Conservation (phyloP, 192 early-diverging fungal species). For the Phlyctochytrium arcticum region DNA sequence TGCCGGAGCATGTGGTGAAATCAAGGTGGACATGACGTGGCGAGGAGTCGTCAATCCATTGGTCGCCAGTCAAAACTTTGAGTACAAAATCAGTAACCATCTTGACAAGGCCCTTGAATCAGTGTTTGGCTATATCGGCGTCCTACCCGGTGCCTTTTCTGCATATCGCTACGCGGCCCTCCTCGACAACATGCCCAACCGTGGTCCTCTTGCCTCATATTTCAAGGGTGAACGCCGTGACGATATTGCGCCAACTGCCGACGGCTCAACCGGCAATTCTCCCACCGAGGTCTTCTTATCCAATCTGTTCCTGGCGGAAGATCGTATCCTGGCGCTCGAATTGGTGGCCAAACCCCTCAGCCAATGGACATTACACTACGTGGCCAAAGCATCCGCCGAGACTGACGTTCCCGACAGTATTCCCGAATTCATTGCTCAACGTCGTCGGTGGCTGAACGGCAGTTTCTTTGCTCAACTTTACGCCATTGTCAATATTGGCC, state of each 20-base stretch:
- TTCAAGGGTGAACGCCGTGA: slow-evolving; percentile 66
- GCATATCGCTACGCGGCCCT: slow-evolving; percentile 74
- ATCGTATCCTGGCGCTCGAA: slow-evolving; percentile 80
- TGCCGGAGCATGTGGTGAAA: slow-evolving; percentile 77
- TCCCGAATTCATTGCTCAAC: slow-evolving; percentile 73
- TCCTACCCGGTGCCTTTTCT: slow-evolving; percentile 83
- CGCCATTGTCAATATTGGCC: slow-evolving; percentile 55
- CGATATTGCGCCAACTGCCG: slow-evolving; percentile 19
- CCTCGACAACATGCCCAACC: slow-evolving; percentile 36
- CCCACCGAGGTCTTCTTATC: slow-evolving; percentile 49
- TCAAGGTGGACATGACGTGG: slow-evolving; percentile 56
- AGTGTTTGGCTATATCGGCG: slow-evolving; percentile 92
- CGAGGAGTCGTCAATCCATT: slow-evolving; percentile 63
- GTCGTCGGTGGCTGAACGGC: slow-evolving; percentile 79
- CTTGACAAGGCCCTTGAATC: slow-evolving; percentile 61
- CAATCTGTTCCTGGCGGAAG: slow-evolving; percentile 69
- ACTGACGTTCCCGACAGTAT: slow-evolving; percentile 73
- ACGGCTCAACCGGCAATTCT: neutral
- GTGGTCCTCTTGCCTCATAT: slow-evolving; percentile 66
- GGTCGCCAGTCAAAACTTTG: slow-evolving; percentile 78
- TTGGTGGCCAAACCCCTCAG: slow-evolving; percentile 66
- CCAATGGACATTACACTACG: slow-evolving; percentile 69
- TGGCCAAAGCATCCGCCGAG: slow-evolving; percentile 60
- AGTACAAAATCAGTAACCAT: slow-evolving; percentile 74
- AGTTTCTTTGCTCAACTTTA: slow-evolving; percentile 81